A percentile compares a stretch with the other conserved stretches of the same genome.
phyloP scores from a whole-genome alignment of 495 filamentous ascomycete genomes.

The Aspergillus sclerotioniger region DNA sequence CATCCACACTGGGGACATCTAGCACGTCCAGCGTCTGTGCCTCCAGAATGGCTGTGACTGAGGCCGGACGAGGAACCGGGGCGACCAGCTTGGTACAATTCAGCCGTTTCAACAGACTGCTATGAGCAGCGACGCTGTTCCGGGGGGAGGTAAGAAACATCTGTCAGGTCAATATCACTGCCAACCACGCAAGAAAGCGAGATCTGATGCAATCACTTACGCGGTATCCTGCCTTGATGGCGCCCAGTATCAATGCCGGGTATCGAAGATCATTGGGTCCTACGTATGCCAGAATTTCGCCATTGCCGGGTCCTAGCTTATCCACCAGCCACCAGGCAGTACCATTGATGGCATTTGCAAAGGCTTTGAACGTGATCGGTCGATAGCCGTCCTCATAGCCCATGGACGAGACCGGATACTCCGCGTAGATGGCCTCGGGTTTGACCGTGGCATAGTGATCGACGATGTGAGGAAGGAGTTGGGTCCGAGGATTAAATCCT shows the following conservation, averaged over 20 bases:
- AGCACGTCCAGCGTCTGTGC: slow-evolving; percentile 14
- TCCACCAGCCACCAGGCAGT: slow-evolving; percentile 33
- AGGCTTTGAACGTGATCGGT: background rate
- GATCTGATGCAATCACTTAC: slow-evolving; percentile 26
- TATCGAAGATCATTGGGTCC: slow-evolving; percentile 45
- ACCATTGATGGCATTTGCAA: slow-evolving; percentile 20
- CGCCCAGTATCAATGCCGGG: slow-evolving; percentile 34
- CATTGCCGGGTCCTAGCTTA: slow-evolving; percentile 26
- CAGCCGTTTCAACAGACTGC: slow-evolving; percentile 22
- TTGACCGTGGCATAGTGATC: background rate
- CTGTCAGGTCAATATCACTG: no score
- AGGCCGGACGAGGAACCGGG: slow-evolving; percentile 16
- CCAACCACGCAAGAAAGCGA: no score
- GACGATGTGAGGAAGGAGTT: background rate
- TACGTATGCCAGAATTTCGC: slow-evolving; percentile 27
- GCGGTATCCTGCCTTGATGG: slow-evolving; percentile 48
- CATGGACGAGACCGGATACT: background rate
- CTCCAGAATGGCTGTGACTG: slow-evolving; percentile 20
- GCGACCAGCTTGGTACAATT: slow-evolving; percentile 30
- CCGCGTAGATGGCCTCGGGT: background rate
- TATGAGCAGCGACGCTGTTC: slow-evolving; percentile 31
- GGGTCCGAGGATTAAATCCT: background rate
- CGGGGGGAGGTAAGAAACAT: slow-evolving; percentile 36
- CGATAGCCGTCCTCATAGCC: background rate
- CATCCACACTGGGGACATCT: slow-evolving; percentile 26